Percentiles rank a stretch among this genome's conserved stretches.
Evolutionary conservation across 225 moss, liverwort and hornwort species (phyloP).

Genomic region (Neckera pumila): DNA sequence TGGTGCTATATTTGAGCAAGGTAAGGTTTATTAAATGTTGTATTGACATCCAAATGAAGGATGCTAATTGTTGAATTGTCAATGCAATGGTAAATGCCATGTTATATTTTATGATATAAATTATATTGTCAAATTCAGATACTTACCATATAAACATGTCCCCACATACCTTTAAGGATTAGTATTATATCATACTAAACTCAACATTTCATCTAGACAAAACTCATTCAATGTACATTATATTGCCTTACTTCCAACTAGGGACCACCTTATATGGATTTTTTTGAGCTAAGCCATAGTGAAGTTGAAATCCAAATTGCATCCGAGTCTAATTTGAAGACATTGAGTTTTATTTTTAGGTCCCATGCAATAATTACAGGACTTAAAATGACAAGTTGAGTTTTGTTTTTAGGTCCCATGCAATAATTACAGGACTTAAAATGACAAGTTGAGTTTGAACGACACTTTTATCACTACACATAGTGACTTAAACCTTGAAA

Average conservation of each 20-base stretch:
- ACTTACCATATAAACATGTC: background rate
- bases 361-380: background rate
- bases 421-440: background rate
- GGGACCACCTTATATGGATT: no score
- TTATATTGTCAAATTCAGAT: background rate
- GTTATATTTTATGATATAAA: background rate
- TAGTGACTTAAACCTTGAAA: background rate
- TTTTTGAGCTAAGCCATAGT: background rate
- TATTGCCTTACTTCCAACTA: background rate
- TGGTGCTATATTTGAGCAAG: background rate
- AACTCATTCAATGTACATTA: background rate
- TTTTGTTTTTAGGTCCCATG: background rate
- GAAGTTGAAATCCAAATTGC: background rate
- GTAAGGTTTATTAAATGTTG: no score
- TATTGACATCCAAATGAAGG: background rate
- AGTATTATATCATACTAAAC: no score
- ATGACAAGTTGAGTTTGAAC: background rate
- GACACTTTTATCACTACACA: background rate
- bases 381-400: no score
- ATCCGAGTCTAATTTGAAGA: fast-evolving
- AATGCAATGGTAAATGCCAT: background rate
- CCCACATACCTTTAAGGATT: fast-evolving
- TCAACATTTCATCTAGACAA: background rate
- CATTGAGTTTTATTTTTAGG: background rate
- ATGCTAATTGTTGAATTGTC: background rate